A percentile compares a stretch with the other conserved stretches of the same genome.
Evolutionary conservation across 2,329 filamentous ascomycete genomes (phyloP).

Genomic region (Rutstroemia sydowiana): DNA sequence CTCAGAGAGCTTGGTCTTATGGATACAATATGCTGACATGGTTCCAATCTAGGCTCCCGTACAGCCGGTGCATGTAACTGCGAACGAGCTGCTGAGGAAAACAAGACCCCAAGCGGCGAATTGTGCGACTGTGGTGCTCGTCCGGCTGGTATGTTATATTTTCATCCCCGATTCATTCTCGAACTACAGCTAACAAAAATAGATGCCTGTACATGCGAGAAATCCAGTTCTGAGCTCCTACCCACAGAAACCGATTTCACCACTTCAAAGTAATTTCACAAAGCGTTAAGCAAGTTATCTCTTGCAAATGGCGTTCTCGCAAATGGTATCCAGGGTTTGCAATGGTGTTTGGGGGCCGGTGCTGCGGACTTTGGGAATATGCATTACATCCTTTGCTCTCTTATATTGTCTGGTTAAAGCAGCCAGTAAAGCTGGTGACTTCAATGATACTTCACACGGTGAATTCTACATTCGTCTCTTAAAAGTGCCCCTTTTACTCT

Average conservation of each 20-base stretch:
- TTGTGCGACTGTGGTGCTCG: slow-evolving; percentile 74
- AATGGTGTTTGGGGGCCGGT: too few relatives aligned
- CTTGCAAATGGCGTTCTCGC: too few relatives aligned
- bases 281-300: too few relatives aligned
- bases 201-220: slow-evolving; percentile 79
- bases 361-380: too few relatives aligned
- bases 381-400: too few relatives aligned
- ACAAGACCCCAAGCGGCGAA: slow-evolving; percentile 49
- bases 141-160: slow-evolving; percentile 51
- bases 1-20: too few relatives aligned
- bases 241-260: slow-evolving; percentile 82
- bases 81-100: slow-evolving; percentile 64
- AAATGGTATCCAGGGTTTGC: too few relatives aligned
- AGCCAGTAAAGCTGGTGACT: too few relatives aligned
- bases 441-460: too few relatives aligned
- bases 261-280: slow-evolving; percentile 33
- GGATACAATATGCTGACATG: neutral
- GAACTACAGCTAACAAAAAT: neutral
- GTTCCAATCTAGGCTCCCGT: slow-evolving; percentile 41
- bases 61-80: slow-evolving; percentile 78
- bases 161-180: neutral
- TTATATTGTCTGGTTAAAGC: too few relatives aligned
- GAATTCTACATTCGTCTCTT: too few relatives aligned
- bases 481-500: too few relatives aligned
- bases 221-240: slow-evolving; percentile 54